Percentiles rank a stretch among this genome's conserved stretches.
These are phyloP conservation scores for Sequoia sempervirens DNA, from an alignment of 75 land plant species.

Conservation along the genomic window DNA sequence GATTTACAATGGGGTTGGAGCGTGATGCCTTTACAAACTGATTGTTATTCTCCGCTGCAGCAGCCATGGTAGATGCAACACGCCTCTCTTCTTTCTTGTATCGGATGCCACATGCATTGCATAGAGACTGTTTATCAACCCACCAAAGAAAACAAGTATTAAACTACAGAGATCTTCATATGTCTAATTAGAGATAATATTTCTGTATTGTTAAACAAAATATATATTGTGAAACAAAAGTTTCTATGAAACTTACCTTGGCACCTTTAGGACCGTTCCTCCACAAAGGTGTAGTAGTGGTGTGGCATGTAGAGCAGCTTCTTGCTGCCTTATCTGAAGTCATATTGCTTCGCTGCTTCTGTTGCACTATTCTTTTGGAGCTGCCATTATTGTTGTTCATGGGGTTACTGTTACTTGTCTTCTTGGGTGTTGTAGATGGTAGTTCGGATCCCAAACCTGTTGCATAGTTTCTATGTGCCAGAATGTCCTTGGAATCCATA, in stretches of 20 bases:
- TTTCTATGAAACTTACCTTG: constrained; percentile 38
- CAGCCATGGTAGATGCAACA: constrained; percentile 15
- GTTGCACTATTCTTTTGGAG: neutral
- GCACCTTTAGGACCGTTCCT: constrained; percentile 82
- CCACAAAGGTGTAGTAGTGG: constrained; percentile 87
- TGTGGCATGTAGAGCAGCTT: constrained; percentile 76
- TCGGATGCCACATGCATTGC: constrained; percentile 95
- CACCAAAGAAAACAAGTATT: neutral
- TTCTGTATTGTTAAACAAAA: neutral
- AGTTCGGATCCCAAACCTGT: neutral
- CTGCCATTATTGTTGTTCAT: neutral
- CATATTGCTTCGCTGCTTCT: neutral
- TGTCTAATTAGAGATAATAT: neutral
- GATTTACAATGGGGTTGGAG: neutral
- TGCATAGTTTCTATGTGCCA: neutral
- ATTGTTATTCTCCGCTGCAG: neutral
- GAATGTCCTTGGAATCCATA: neutral
- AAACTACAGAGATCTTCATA: neutral
- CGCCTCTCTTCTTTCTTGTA: constrained; percentile 89
- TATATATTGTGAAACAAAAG: neutral
- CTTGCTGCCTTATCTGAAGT: constrained; percentile 2
- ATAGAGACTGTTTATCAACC: constrained; percentile 58
- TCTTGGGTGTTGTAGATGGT: neutral
- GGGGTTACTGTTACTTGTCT: neutral
- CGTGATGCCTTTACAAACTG: neutral